Evolutionary conservation across 495 filamentous ascomycete species (phyloP), one percentile per base, ranked within the genome.

Genomic region (Aspergillus carlsbadensis): DNA sequence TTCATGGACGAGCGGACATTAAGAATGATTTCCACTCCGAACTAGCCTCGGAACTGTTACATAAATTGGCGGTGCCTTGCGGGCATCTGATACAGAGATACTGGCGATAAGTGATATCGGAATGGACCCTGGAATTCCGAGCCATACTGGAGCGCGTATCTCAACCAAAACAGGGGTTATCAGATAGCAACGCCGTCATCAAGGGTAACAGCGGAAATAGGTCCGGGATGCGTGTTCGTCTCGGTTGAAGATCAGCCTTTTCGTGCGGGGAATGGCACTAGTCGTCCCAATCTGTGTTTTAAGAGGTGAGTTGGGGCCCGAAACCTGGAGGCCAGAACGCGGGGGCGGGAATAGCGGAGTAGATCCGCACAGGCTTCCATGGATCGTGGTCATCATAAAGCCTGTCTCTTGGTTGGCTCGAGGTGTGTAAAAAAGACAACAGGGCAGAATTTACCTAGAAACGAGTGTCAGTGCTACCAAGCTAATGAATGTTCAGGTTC

Each of bases 81-180:
- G 41, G 20, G n/a, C 29, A 44, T 21, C 14, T 35, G 42, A 55
- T 42, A 42, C 22, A 42, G 37, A 42, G 22, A 54, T 48, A 41
- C 35, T 37, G 15, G n/a, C 37, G 43, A 56, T 56, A 56, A 56
- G 44, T 56, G 43, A 39, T 46, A 37, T 56, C 53, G 53, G 53
- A 56, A 56, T 13, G 22, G 8, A 15, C 17, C 31, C 15, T 42
- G 5, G 44, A 56, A 56, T 56, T 56, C 53, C 53, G 53, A 49
- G 53, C 53, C 22, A 31, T 31, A 1, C 1, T 18, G 1, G 20
- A 13, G 33, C 24, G 18, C 53, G 22, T 41, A 48, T 56, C 43
- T 50, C 47, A 26, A 26, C 24, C 13, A 20, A 22, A 49, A 15
- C 26, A 49, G 33, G 31, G 4, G 13, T 8, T 24, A 39, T 50